phyloP scores from a whole-genome alignment of 805 yeast genomes.

The Metschnikowia chrysomelidarum region DNA sequence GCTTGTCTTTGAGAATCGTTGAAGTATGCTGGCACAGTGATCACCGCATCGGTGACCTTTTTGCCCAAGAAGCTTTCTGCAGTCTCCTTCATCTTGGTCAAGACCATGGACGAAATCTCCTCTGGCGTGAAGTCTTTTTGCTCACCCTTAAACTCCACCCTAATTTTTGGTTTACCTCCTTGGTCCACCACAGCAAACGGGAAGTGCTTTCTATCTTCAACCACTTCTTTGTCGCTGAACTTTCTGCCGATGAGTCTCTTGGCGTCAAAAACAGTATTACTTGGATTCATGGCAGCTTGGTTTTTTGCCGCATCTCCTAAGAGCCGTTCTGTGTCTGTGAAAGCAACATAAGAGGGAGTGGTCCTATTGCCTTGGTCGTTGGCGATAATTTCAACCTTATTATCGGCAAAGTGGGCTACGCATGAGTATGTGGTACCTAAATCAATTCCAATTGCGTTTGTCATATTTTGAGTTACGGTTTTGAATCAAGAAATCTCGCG shows the following conservation, averaged over 20 bases:
- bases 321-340: slow-evolving; percentile 91
- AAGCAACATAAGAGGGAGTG: slow-evolving; percentile 95
- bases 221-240: slow-evolving; percentile 76
- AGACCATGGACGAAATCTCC: slow-evolving; percentile 91
- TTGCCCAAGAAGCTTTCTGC: slow-evolving; percentile 89
- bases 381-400: slow-evolving; percentile 92
- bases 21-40: slow-evolving; percentile 44
- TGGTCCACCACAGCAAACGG: slow-evolving; percentile 80
- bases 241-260: slow-evolving; percentile 89
- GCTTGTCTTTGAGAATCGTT: slow-evolving; percentile 47
- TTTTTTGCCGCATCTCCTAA: slow-evolving; percentile 98
- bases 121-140: slow-evolving; percentile 86
- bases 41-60: slow-evolving; percentile 58
- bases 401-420: slow-evolving; percentile 72
- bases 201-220: slow-evolving; percentile 78
- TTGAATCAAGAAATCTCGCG: not conserved
- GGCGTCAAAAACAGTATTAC: slow-evolving; percentile 92
- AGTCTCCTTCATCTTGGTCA: slow-evolving; percentile 88
- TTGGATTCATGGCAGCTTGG: slow-evolving; percentile 96
- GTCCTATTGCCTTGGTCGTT: slow-evolving; percentile 99
- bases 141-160: slow-evolving; percentile 89
- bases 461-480: slow-evolving; percentile 12
- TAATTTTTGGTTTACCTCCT: slow-evolving; percentile 82
- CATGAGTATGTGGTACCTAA: slow-evolving; percentile 98
- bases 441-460: slow-evolving; percentile 77